Conservation (phyloP, 2,329 filamentous ascomycete genomes). For the Akanthomyces uredinophilus region DNA sequence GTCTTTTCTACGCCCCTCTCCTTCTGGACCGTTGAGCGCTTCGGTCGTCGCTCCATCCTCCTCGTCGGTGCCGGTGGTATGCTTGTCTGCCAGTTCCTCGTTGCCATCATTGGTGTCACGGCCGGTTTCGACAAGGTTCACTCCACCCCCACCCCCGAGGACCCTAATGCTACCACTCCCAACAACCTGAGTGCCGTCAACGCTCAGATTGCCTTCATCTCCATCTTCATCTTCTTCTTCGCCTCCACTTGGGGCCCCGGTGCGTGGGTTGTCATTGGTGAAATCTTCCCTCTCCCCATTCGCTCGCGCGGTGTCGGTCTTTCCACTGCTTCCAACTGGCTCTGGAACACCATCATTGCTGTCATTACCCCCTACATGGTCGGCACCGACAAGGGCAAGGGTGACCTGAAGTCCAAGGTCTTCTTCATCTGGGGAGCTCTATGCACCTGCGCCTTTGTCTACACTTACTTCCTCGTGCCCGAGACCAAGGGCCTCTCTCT, state of each 20-base stretch:
- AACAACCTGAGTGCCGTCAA: slow-evolving; percentile 54
- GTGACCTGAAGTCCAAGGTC: slow-evolving; percentile 63
- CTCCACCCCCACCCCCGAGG: slow-evolving; percentile 35
- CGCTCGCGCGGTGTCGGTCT: slow-evolving; percentile 81
- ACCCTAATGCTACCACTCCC: slow-evolving; percentile 36
- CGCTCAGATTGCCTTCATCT: slow-evolving; percentile 81
- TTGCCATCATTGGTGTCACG: slow-evolving; percentile 68
- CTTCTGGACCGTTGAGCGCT: slow-evolving; percentile 78
- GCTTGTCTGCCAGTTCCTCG: slow-evolving; percentile 82
- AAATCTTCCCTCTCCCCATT: slow-evolving; percentile 86
- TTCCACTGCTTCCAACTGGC: slow-evolving; percentile 86
- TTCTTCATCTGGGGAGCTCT: slow-evolving; percentile 73
- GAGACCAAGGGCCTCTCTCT: slow-evolving; percentile 73
- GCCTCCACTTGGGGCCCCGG: slow-evolving; percentile 83
- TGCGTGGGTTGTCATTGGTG: slow-evolving; percentile 77
- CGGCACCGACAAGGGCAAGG: slow-evolving; percentile 53
- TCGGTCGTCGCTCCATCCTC: slow-evolving; percentile 76
- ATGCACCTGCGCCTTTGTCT: slow-evolving; percentile 55
- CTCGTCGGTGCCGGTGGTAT: slow-evolving; percentile 76
- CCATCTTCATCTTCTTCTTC: slow-evolving; percentile 91
- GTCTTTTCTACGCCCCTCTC: slow-evolving; percentile 79
- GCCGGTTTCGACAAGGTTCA: slow-evolving; percentile 49
- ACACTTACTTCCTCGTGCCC: slow-evolving; percentile 68
- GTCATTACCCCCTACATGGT: slow-evolving; percentile 73
- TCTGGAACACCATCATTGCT: slow-evolving; percentile 73